phyloP scores from a whole-genome alignment of 176 grass and related monocot genomes.

The Bothriochloa decipiens region DNA sequence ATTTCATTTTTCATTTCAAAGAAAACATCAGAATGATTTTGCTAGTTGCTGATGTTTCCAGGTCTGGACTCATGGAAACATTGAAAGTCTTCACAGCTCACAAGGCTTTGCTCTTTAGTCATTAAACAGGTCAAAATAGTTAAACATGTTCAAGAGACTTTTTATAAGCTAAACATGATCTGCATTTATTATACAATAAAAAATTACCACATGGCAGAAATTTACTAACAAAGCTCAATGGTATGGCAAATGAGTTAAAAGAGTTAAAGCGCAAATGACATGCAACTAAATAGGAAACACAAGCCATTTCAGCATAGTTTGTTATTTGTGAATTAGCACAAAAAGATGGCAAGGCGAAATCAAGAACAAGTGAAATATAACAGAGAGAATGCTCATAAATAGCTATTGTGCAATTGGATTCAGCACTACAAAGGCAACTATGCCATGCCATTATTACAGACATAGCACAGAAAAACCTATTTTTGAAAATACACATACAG shows the following conservation, averaged over 20 bases:
- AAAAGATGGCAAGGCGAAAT: neutral
- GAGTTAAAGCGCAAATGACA: too few species aligned
- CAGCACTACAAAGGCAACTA: neutral
- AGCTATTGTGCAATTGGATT: neutral
- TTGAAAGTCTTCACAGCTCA: neutral
- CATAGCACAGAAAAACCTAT: neutral
- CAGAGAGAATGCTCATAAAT: neutral
- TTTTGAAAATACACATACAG: neutral
- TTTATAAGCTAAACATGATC: too few species aligned
- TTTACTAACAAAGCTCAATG: neutral
- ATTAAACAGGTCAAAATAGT: neutral
- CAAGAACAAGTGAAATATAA: neutral
- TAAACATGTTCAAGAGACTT: neutral
- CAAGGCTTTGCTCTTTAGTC: neutral
- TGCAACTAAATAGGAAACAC: too few species aligned
- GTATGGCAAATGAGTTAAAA: neutral
- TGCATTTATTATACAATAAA: too few species aligned
- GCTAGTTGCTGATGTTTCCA: neutral
- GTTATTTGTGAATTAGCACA: too few species aligned
- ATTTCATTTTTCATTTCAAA: neutral
- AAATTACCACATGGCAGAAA: neutral
- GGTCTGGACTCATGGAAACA: neutral
- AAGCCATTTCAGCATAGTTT: too few species aligned
- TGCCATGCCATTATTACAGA: neutral
- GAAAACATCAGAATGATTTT: neutral